Conservation (phyloP, 306 rosid species). For the Geum urbanum region DNA sequence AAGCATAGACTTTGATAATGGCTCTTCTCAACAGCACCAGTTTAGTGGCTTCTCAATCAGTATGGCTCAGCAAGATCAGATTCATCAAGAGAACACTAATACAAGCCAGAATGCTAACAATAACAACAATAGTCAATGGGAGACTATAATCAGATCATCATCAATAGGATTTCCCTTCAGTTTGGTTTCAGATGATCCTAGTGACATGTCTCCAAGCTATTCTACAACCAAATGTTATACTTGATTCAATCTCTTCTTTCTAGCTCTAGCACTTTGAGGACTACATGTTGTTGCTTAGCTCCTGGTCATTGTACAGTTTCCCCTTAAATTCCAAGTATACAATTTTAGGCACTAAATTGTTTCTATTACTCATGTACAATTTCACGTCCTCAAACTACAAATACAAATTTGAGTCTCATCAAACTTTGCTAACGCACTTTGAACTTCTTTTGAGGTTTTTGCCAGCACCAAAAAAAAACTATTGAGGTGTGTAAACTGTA, state of each 20-base stretch:
- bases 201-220: constrained; percentile 50
- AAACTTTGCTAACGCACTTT: no score
- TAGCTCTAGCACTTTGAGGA: neutral
- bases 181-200: constrained; percentile 46
- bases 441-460: no score
- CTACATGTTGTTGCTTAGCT: neutral
- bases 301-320: constrained; percentile 25
- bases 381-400: no score
- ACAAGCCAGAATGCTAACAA: constrained; percentile 5
- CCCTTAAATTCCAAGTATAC: constrained; percentile 18
- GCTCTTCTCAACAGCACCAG: constrained; percentile 28
- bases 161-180: constrained; percentile 59
- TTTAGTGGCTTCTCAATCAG: constrained; percentile 40
- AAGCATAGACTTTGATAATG: constrained; percentile 37
- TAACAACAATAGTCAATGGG: constrained; percentile 32
- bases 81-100: constrained; percentile 36
- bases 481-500: no score
- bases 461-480: no score
- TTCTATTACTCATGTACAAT: neutral
- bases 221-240: constrained; percentile 51
- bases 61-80: constrained; percentile 32
- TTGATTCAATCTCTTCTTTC: constrained; percentile 11
- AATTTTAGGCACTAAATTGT: constrained; percentile 7
- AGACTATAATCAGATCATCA: constrained; percentile 9
- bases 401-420: no score